These are phyloP conservation scores for Aspergillus sp. DNA, from an alignment of 2,329 filamentous ascomycete species.

Conservation along the genomic window DNA sequence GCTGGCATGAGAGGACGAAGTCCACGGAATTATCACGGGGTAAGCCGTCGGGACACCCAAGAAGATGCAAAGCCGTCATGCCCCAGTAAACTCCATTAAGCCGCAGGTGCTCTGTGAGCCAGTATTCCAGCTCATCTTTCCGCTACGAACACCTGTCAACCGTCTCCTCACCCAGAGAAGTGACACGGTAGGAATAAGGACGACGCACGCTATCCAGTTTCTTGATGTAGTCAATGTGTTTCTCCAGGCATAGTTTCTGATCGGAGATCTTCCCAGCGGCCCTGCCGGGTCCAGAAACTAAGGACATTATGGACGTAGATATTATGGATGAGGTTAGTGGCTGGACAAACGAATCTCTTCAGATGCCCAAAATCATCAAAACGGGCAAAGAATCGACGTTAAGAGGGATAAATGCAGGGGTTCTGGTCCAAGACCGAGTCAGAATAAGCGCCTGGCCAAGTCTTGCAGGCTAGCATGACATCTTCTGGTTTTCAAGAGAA, in stretches of 20 bases:
- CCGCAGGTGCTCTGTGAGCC: constrained; percentile 94
- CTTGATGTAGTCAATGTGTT: constrained; percentile 90
- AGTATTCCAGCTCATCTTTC: constrained; percentile 95
- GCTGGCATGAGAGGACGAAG: constrained; percentile 94
- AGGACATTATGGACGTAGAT: constrained; percentile 49
- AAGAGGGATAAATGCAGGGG: background rate
- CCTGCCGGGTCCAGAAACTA: constrained; percentile 61
- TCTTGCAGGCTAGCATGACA: constrained; percentile 5
- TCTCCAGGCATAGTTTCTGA: constrained; percentile 56
- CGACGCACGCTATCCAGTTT: constrained; percentile 76
- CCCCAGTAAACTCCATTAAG: constrained; percentile 98
- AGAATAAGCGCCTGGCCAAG: constrained; percentile 4
- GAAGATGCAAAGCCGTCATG: constrained; percentile 80
- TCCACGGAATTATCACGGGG: constrained; percentile 78
- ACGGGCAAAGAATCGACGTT: background rate
- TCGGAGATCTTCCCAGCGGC: constrained; percentile 48
- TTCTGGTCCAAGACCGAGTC: background rate
- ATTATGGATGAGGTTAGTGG: constrained; percentile 4
- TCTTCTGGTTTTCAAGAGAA: background rate
- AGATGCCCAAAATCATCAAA: background rate
- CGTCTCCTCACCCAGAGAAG: constrained; percentile 21
- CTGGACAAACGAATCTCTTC: background rate
- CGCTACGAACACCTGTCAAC: constrained; percentile 55
- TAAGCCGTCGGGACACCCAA: constrained; percentile 77
- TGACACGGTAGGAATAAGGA: constrained; percentile 24